Percentiles rank a stretch among this genome's conserved stretches.
phyloP scores from a whole-genome alignment of 345 rosid genomes.

The Mercurialis annua region DNA sequence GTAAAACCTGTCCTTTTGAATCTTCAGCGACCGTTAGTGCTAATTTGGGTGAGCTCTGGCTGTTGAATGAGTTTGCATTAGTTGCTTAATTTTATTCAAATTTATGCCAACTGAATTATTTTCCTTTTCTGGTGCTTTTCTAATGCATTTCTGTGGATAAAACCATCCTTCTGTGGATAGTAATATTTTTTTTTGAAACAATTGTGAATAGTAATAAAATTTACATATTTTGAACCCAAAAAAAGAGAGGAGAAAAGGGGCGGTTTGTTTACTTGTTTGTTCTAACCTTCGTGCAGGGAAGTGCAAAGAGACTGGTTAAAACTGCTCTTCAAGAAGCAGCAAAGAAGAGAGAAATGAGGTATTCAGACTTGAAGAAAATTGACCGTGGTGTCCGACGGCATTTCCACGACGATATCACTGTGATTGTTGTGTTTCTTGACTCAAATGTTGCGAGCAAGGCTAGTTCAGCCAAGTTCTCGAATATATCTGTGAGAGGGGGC shows the following conservation, averaged over 20 bases:
- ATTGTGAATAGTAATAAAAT: neutral
- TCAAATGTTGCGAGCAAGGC: constrained; percentile 57
- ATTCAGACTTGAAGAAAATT: constrained; percentile 91
- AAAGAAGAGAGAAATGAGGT: constrained; percentile 91
- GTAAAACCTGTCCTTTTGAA: neutral
- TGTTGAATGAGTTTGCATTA: neutral
- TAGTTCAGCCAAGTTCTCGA: constrained; percentile 38
- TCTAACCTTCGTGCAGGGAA: constrained; percentile 50
- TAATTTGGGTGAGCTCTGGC: neutral
- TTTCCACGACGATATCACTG: constrained; percentile 96
- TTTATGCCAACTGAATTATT: neutral
- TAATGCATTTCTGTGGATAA: neutral
- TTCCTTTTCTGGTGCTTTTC: neutral
- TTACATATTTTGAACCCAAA: neutral
- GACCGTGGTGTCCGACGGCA: constrained; percentile 88
- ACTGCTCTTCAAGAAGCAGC: constrained; percentile 85
- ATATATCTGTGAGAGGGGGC: constrained; percentile 61
- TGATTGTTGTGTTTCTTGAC: constrained; percentile 73
- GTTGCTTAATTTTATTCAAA: neutral
- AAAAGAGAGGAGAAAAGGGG: neutral
- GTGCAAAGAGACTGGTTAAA: constrained; percentile 76
- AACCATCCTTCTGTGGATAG: neutral
- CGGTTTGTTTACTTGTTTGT: neutral
- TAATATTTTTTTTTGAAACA: too few relatives aligned
- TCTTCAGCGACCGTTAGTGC: neutral